Base-by-base conservation (phyloP, 805 yeast species). In the Ogataea trehalophila region DNA sequence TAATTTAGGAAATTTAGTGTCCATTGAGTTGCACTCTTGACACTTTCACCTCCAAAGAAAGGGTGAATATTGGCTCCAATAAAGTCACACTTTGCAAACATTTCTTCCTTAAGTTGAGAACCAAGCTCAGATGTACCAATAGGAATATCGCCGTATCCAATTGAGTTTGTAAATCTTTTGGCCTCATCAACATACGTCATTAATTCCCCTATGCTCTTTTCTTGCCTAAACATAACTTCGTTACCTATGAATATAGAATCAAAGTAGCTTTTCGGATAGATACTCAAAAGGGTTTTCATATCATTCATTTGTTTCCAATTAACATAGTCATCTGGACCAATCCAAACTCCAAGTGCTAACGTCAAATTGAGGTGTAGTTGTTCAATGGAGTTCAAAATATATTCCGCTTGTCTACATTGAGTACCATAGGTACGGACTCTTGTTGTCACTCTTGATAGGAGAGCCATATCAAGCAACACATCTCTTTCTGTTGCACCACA, bases 51-150 rank as follows among this genome's bases (percentile, higher is more conserved):
- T 1, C 80, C 77, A 60, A 83, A 81, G 50, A 83, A 84, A 3
- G 90, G 89, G 63, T 82, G 86, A 5, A 81, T 67, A 56, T 81
- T 83, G 8, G 81, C 79, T 0, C 87, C 89, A 33, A 79, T 60
- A 11, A 82, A 62, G 55, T 84, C 88, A 53, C 80, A 74, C 2
- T 59, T 65, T 34, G 61, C 55, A 31, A 78, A 56, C 29, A 80
- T 54, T 4, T 66, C 66, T 3, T 59, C 50, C 29, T 68, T 69
- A 37, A 80, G 64, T 36, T 67, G 63, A 1, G 80, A 71, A 0
- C 83, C 85, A 36, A 79, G 61, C 41, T 83, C 89, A 0, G 84
- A 71, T 0, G 85, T 79, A 1, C 88, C 89, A 3, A 84, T 77
- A 1, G 80, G 80, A 14, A 83, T 55, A 37, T 65, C 68, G 39